Conservation (phyloP, 192 early-diverging fungal genomes). For the Dissophora ornata region DNA sequence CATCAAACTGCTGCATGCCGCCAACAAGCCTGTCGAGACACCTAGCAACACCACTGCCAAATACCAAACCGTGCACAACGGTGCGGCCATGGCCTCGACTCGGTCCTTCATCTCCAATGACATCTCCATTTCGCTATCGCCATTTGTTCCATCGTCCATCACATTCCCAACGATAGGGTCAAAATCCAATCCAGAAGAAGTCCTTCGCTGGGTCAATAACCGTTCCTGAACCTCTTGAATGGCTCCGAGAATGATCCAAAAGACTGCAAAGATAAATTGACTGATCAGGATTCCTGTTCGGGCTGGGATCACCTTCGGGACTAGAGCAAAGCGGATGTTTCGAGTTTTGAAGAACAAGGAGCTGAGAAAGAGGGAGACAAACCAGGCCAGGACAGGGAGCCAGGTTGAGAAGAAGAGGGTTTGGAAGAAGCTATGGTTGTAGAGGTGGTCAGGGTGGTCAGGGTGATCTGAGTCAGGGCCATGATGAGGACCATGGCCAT, state of each 20-base stretch:
- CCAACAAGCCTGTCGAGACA: conserved; percentile 32
- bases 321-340: not conserved
- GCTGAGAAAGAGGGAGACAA: not conserved
- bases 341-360: conserved; percentile 7
- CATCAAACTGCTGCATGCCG: conserved; percentile 22
- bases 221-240: conserved; percentile 37
- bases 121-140: conserved; percentile 1
- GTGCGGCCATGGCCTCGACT: conserved; percentile 8
- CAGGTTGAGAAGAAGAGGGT: conserved; percentile 14
- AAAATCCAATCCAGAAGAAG: no score
- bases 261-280: conserved; percentile 27
- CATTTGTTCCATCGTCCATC: conserved; percentile 11
- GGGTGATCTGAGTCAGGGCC: no score
- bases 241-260: conserved; percentile 25
- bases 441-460: conserved; percentile 6
- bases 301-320: conserved; percentile 22
- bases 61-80: conserved; percentile 27
- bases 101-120: conserved; percentile 1
- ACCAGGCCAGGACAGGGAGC: conserved; percentile 27
- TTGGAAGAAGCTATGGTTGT: not conserved
- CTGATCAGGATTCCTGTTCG: conserved; percentile 22
- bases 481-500: not conserved
- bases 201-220: not conserved
- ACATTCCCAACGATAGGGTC: not conserved
- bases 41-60: conserved; percentile 21